Percentiles rank a stretch among this genome's conserved stretches.
Evolutionary conservation across 805 yeast species (phyloP).

Genomic region (Lipomyces lipofer): DNA sequence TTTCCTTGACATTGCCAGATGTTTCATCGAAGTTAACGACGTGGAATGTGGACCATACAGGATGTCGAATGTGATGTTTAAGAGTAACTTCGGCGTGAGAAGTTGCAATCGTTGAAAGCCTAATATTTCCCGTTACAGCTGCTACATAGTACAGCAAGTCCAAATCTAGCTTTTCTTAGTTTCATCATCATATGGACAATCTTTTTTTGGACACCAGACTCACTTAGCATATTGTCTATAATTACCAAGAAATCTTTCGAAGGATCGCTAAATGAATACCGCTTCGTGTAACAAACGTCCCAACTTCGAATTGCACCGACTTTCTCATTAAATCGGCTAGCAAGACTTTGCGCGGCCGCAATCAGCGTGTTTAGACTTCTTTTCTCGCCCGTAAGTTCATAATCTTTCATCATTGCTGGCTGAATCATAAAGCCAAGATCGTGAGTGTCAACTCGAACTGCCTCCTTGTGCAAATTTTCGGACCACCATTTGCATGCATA

Average conservation of each 20-base stretch:
- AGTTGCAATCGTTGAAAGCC: constrained; percentile 36
- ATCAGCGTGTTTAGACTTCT: constrained; percentile 31
- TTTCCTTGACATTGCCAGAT: constrained; percentile 34
- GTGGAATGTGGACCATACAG: too few species aligned
- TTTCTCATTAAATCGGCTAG: constrained; percentile 33
- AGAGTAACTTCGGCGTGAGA: constrained; percentile 39
- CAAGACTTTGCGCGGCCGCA: constrained; percentile 37
- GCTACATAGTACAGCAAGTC: constrained; percentile 38
- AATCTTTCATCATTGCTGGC: constrained; percentile 37
- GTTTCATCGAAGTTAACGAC: too few species aligned
- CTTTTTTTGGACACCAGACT: too few species aligned
- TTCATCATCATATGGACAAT: too few species aligned
- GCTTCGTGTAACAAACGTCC: constrained; percentile 33
- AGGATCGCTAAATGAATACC: constrained; percentile 28
- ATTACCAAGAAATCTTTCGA: constrained; percentile 37
- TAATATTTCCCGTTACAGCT: constrained; percentile 34
- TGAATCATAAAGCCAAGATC: constrained; percentile 38
- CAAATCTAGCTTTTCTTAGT: too few species aligned
- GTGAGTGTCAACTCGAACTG: constrained; percentile 35
- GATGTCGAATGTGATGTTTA: too few species aligned
- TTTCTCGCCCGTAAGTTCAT: constrained; percentile 26
- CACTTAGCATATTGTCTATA: constrained; percentile 24
- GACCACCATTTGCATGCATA: not conserved
- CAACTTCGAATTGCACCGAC: constrained; percentile 37
- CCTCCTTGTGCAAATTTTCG: not conserved